Evolutionary conservation across 495 filamentous ascomycete genomes (phyloP).

Genomic region (Neurospora terricola): DNA sequence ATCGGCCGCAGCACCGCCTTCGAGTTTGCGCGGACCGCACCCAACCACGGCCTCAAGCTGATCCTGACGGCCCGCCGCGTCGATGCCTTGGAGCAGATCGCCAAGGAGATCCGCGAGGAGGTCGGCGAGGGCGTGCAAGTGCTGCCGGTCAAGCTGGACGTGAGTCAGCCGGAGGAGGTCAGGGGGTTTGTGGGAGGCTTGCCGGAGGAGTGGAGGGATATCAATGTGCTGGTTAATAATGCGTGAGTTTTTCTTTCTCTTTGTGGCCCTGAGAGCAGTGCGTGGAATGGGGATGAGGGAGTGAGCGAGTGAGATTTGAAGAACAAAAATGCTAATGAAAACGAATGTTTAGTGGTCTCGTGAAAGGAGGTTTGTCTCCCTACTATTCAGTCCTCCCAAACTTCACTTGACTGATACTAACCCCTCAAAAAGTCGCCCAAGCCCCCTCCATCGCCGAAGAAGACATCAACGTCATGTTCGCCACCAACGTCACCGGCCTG

Average conservation of each 20-base stretch:
- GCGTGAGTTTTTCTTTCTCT: constrained; percentile 52
- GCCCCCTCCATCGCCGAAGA: constrained; percentile 73
- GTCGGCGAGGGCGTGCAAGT: constrained; percentile 76
- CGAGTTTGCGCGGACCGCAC: constrained; percentile 85
- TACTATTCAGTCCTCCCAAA: too few relatives aligned
- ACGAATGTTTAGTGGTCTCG: constrained; percentile 15
- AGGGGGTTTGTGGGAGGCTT: constrained; percentile 60
- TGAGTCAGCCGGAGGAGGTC: constrained; percentile 71
- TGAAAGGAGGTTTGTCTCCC: constrained; percentile 18
- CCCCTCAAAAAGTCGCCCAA: constrained; percentile 50
- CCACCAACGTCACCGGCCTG: constrained; percentile 86
- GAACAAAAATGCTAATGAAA: background rate
- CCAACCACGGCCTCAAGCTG: constrained; percentile 63
- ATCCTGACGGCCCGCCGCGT: constrained; percentile 79
- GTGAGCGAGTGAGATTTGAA: constrained; percentile 1
- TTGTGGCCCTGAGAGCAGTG: background rate
- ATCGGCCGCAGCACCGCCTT: constrained; percentile 80
- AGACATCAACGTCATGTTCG: constrained; percentile 82
- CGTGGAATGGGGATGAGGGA: background rate
- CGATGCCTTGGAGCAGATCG: constrained; percentile 66
- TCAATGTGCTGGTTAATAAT: constrained; percentile 93
- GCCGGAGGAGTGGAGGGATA: constrained; percentile 74
- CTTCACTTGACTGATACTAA: too few relatives aligned
- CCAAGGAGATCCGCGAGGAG: constrained; percentile 66
- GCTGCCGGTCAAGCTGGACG: constrained; percentile 73